Percentiles rank a stretch among this genome's conserved stretches.
Evolutionary conservation across 805 yeast species (phyloP).

Genomic region (Kazachstania bromeliacearum): DNA sequence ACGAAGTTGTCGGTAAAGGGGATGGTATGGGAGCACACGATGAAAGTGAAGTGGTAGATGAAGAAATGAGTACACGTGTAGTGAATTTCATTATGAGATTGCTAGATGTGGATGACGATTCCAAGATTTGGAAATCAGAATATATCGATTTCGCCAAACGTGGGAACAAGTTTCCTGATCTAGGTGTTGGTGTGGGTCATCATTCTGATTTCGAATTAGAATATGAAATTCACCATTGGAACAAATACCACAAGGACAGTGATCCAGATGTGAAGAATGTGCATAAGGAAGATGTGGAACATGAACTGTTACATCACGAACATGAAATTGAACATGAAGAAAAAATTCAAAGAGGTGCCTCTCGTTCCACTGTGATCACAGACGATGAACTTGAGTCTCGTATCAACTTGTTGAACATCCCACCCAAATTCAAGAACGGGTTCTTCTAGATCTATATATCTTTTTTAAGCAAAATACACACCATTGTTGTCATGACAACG

Average conservation of each 20-base stretch:
- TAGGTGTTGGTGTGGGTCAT: conserved; percentile 90
- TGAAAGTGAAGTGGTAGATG: conserved; percentile 51
- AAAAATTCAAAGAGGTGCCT: conserved; percentile 28
- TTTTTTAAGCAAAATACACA: not conserved
- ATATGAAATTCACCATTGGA: conserved; percentile 94
- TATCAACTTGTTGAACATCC: conserved; percentile 31
- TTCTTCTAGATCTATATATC: conserved; percentile 7
- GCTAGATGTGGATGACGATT: conserved; percentile 60
- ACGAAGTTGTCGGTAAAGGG: conserved; percentile 73
- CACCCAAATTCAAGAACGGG: conserved; percentile 31
- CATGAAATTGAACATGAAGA: conserved; percentile 66
- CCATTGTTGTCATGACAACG: no score
- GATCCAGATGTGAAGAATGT: conserved; percentile 77
- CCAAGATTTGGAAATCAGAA: conserved; percentile 54
- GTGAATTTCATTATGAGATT: conserved; percentile 44
- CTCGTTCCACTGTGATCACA: conserved; percentile 30
- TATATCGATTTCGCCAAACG: conserved; percentile 50
- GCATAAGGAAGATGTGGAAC: conserved; percentile 83
- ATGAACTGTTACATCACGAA: conserved; percentile 76
- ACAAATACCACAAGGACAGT: conserved; percentile 57
- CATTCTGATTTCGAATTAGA: conserved; percentile 90
- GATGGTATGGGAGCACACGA: conserved; percentile 81
- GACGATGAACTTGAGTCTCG: conserved; percentile 34
- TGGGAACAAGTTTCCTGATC: conserved; percentile 79
- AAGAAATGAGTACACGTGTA: conserved; percentile 45